Conservation (phyloP, 2,329 filamentous ascomycete genomes). For the Penicillium sp. region DNA sequence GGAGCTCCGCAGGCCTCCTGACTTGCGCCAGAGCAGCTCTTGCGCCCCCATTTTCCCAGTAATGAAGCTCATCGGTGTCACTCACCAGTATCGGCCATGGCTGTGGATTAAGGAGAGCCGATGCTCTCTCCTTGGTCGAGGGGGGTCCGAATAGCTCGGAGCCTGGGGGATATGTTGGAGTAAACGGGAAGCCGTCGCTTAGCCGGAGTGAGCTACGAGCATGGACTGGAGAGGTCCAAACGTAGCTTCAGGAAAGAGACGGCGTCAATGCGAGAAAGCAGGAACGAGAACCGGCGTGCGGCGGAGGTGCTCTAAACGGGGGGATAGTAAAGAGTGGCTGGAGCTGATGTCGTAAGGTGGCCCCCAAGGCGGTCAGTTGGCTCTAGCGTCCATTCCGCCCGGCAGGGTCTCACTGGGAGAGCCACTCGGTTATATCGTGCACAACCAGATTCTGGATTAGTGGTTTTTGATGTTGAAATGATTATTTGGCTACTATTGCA, state of each 20-base stretch:
- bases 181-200: conserved; percentile 22
- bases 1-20: conserved; percentile 27
- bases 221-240: conserved; percentile 23
- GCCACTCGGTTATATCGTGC: not conserved
- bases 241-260: conserved; percentile 15
- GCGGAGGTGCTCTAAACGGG: conserved; percentile 8
- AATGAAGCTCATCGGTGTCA: not conserved
- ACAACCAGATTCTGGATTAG: not conserved
- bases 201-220: conserved; percentile 27
- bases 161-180: conserved; percentile 17
- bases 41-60: not conserved
- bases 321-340: conserved; percentile 18
- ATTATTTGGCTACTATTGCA: not conserved
- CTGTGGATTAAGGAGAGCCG: conserved; percentile 29
- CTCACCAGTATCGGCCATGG: conserved; percentile 37
- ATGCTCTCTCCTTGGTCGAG: conserved; percentile 25
- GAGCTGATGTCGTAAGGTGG: conserved; percentile 23
- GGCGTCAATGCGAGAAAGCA: conserved; percentile 1
- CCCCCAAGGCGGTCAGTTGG: conserved; percentile 24
- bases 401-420: not conserved
- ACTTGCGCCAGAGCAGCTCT: conserved; percentile 15
- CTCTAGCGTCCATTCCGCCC: conserved; percentile 23
- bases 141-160: conserved; percentile 21
- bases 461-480: not conserved
- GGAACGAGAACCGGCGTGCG: not conserved